Conservation (phyloP, 2,329 filamentous ascomycete genomes). For the Pseudogymnoascus sp. region DNA sequence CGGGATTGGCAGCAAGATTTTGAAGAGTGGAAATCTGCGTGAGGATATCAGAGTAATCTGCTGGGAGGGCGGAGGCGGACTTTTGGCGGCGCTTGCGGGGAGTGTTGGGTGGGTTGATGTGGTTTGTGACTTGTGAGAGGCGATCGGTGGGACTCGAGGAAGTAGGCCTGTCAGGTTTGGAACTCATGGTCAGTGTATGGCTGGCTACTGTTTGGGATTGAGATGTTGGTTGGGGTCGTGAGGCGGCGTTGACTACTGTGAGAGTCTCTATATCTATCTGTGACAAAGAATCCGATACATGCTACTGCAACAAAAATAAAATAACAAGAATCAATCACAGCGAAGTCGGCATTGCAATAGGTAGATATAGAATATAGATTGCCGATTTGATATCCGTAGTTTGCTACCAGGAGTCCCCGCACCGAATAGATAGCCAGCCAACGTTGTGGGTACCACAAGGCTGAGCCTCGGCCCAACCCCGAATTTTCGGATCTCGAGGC, state of each 20-base stretch:
- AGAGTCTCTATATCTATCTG: neutral
- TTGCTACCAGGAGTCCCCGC: neutral
- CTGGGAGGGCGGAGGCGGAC: slow-evolving; percentile 35
- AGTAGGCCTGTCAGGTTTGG: neutral
- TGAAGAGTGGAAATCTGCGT: slow-evolving; percentile 44
- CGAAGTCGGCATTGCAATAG: neutral
- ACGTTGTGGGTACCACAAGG: neutral
- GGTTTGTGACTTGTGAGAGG: slow-evolving; percentile 25
- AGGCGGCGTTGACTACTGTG: neutral
- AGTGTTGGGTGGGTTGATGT: slow-evolving; percentile 21
- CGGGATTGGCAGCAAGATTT: slow-evolving; percentile 45
- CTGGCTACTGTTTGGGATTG: neutral
- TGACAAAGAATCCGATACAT: neutral
- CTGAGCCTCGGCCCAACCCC: neutral
- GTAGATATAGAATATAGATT: neutral
- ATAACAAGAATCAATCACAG: neutral
- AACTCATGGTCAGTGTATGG: neutral
- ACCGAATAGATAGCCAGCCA: neutral
- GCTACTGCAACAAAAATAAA: neutral
- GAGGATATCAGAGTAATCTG: slow-evolving; percentile 54
- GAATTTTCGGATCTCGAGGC: neutral
- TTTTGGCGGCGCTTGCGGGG: slow-evolving; percentile 21
- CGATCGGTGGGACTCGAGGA: slow-evolving; percentile 23
- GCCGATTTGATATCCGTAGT: neutral
- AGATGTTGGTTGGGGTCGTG: neutral